Evolutionary conservation across 176 grass and related monocot genomes (phyloP), one percentile per base, ranked within the genome.

Genomic region (Triticum monococcum): DNA sequence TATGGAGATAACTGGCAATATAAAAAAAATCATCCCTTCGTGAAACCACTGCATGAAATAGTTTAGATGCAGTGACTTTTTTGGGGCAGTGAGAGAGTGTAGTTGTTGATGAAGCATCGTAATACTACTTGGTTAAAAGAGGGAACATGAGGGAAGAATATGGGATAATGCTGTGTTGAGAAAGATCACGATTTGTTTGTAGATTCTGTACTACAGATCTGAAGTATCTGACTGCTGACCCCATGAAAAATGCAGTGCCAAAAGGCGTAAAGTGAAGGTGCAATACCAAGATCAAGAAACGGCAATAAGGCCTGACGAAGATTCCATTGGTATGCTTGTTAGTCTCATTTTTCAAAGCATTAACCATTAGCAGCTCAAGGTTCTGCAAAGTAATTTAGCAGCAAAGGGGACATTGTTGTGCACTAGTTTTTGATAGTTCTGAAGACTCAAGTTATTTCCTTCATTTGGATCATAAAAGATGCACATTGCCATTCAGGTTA

Each of bases 221-320:
- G 7, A 59, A 59, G 18, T 22, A 59, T 59, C 56, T 85, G 24
- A 71, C 41, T 81, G 28, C 40, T 65, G 77, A 67, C 13, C 84
- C 30, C 61, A 68, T 90, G 74, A 26, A 74, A 86, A 90, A 52
- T 90, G 88, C 80, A 95, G 93, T 74, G 67, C 35, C 25, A 92
- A 95, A 87, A 88, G 79, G 68, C 64, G 45, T 40, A 90, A 87
- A 79, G 64, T 95, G 57, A 90, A 88, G 69, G 83, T 68, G 31
- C 80, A 84, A 23, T 28, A 20, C 35, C 75, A 80, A 69, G 69
- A 95, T 80, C 57, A 8, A 82, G 76, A 32, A 86, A 28, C 22
- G 65, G 12, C 77, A 83, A 48, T 56, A 52, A 79, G 12, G 18
- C 70, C 28, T 81, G 84, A 80, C 23, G 59, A 78, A 81, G 16